Evolutionary conservation across 345 rosid genomes (phyloP).

Genomic region (Turnera subulata): DNA sequence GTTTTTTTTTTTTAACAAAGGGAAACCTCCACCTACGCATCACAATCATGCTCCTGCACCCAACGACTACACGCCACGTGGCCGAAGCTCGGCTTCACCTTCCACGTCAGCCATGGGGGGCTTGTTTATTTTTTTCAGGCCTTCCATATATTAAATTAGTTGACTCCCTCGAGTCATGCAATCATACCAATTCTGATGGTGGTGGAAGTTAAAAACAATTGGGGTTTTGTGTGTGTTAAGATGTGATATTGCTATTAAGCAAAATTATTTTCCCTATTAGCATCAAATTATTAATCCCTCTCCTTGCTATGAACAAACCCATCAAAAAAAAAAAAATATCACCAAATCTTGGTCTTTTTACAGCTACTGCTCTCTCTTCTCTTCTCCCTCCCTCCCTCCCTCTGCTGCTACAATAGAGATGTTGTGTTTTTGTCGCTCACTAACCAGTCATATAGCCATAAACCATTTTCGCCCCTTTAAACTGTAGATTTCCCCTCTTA

Average conservation of each 20-base stretch:
- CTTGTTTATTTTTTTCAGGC: too few relatives aligned
- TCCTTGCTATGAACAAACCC: too few relatives aligned
- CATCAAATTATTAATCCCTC: too few relatives aligned
- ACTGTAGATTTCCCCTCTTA: constrained; percentile 2
- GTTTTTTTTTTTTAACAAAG: not conserved
- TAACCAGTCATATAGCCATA: not conserved
- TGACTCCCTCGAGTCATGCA: too few relatives aligned
- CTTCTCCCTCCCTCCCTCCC: not conserved
- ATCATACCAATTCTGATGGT: not conserved
- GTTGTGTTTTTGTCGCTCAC: constrained; percentile 1
- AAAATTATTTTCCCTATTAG: too few relatives aligned
- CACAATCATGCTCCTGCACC: constrained; percentile 1
- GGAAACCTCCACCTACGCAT: not conserved
- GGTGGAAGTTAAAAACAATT: not conserved
- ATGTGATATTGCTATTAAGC: too few relatives aligned
- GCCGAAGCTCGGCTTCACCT: not conserved
- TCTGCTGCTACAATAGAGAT: constrained; percentile 6
- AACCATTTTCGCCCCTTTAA: not conserved
- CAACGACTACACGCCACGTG: constrained; percentile 15
- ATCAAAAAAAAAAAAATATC: not conserved
- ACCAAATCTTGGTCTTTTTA: not conserved
- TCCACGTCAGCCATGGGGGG: constrained; percentile 22
- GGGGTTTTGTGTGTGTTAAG: not conserved
- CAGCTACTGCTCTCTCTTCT: not conserved
- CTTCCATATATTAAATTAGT: too few relatives aligned